Evolutionary conservation across 208 protist genomes (phyloP).

Genomic region (Phytomonas francai): DNA sequence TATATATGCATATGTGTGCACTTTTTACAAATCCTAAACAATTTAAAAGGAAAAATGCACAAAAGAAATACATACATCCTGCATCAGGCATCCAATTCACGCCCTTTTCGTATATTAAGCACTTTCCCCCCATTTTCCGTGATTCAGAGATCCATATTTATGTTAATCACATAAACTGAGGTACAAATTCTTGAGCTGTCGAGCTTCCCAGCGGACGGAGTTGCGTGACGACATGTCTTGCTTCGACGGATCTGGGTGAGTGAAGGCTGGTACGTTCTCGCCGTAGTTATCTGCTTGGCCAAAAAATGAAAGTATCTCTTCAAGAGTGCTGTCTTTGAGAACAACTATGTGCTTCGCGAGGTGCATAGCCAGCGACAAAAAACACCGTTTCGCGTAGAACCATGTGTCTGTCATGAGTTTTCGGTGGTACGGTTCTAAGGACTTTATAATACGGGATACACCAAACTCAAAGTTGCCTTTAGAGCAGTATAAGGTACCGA

Average conservation of each 20-base stretch:
- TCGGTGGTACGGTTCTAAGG: constrained; percentile 93
- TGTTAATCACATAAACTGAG: constrained; percentile 65
- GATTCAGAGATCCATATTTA: constrained; percentile 1
- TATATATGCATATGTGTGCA: neutral
- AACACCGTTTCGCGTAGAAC: constrained; percentile 97
- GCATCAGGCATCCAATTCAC: neutral
- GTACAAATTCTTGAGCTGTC: constrained; percentile 90
- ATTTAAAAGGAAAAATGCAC: neutral
- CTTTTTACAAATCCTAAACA: constrained; percentile 4
- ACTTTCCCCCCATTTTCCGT: neutral
- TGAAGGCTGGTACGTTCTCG: constrained; percentile 85
- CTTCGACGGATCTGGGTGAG: constrained; percentile 79
- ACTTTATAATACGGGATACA: constrained; percentile 95
- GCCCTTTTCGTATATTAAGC: neutral
- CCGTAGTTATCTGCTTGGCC: constrained; percentile 90
- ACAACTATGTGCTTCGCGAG: constrained; percentile 98
- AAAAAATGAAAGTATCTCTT: constrained; percentile 93
- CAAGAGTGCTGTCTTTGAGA: constrained; percentile 89
- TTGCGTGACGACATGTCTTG: constrained; percentile 78
- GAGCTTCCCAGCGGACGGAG: constrained; percentile 91
- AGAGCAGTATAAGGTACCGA: constrained; percentile 98
- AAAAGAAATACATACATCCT: constrained; percentile 11
- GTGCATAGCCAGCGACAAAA: constrained; percentile 91
- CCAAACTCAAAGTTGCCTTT: constrained; percentile 98
- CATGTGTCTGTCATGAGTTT: constrained; percentile 97